Base-by-base conservation (phyloP, 2,329 filamentous ascomycete genomes). In the Colletotrichum gloeosporioides region DNA sequence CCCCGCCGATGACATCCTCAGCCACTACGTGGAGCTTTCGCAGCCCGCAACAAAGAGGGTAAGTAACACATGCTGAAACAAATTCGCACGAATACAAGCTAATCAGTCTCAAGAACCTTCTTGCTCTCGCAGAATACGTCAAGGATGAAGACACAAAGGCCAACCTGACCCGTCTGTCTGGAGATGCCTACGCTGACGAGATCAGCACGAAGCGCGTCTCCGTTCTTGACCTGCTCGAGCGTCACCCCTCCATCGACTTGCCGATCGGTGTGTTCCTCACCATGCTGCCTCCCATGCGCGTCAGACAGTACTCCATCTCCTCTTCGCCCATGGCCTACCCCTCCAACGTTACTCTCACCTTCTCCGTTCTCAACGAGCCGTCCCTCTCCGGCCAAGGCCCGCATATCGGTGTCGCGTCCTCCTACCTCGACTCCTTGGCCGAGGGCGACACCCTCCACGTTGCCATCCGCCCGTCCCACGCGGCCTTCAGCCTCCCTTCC, bases 41-140 rank as follows among this genome's bases (percentile, higher is more conserved):
- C 93, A 94, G 79, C 93, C 93, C 0, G 94, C 93, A 2, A 95
- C 93, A 6, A 94, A 92, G 83, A 91, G 93, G 71, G 90, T 89
- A 84, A 67, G 31, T 65, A 86, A 12, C 81, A 85, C 0, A 22
- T 36, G 44, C 10, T 7, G 55, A 67, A 4, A 75, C 8, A 1
- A 55, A 8, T 0, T 16, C 16, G 15, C n/a, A 8, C 22, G n/a
- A 2, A 64, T 8, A 4, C 0, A 2, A 12, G 16, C 57, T 78
- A 2, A 84, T 84, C 29, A 10, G 78, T 79, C 2, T 31, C 0
- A 80, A 89, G 90, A 82, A 82, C 29, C 71, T 83, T 9, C 67
- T 79, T 22, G 64, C 76, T 4, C 65, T 83, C n/a, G 77, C 79
- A 1, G 79, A 79, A 22, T 64, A 76, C n/a, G 77, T 78, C 8